Evolutionary conservation across 2,329 filamentous ascomycete genomes (phyloP), one percentile per base, ranked within the genome.

Genomic region (Colletotrichum tamarilloi): DNA sequence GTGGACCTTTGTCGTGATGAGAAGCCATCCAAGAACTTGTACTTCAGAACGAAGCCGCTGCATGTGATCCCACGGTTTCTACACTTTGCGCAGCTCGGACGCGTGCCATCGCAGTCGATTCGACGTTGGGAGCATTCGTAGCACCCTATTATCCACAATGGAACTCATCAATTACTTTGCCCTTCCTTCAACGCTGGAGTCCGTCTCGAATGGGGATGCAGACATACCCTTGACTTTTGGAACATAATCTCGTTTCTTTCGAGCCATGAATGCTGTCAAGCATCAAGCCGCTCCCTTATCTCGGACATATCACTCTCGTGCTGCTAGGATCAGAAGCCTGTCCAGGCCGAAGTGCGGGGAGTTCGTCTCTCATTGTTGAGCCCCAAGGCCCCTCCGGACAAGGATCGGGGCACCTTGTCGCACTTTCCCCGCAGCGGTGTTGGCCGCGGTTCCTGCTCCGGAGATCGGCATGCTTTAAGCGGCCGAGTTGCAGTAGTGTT

Each of bases 111-210:
- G 66, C 82, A 83, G 62, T 80, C 73, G 26, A 83, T 81, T 12
- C 81, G 80, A 12, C 82, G 80, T 52, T 81, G 78, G 9, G 79
- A 80, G 67, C 81, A 83, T 62, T 83, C 76, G 38, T 81, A 79
- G 68, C 82, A 83, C 11, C 82, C 81, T 79, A n/a, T 9, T 79
- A n/a, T 8, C 26, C 16, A 12, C 32, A 12, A 32, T 12, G 32
- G 1, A 32, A 32, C 9, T 32, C 32, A 12, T 32, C 11, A 32
- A 32, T 1, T 2, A 32, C 9, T 32, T 12, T 32, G 32, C 11
- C 32, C 32, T 12, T 32, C 1, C 11, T 1, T 32, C 32, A 1
- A 32, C 9, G 9, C 32, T 32, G 11, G 32, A 32, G 0, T 32
- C 32, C 4, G 1, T 32, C 9, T 32, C 32, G 32, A 32, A 32